Percentiles rank a stretch among this genome's conserved stretches.
Conservation (phyloP, 495 filamentous ascomycete genomes). For the Talaromyces proteolyticus region DNA sequence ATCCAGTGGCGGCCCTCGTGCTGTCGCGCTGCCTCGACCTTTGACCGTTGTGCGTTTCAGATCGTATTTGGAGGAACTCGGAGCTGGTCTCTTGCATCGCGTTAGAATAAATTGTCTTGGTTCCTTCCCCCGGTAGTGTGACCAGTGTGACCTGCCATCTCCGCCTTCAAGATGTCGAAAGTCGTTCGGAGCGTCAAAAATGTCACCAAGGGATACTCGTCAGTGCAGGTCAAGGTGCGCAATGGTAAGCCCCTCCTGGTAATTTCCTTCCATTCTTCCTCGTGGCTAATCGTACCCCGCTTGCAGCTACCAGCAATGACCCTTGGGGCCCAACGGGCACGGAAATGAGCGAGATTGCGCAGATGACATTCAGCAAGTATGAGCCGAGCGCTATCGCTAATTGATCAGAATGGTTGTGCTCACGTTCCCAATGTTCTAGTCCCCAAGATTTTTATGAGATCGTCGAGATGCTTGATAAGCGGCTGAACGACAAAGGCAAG, state of each 20-base stretch:
- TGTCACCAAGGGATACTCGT: slow-evolving; percentile 98
- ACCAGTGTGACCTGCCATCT: background rate
- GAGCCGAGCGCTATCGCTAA: slow-evolving; percentile 18
- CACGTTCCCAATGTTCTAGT: slow-evolving; percentile 38
- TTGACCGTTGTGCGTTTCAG: slow-evolving; percentile 15
- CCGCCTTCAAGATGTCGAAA: slow-evolving; percentile 60
- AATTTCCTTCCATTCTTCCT: background rate
- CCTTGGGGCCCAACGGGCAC: slow-evolving; percentile 98
- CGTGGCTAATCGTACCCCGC: slow-evolving; percentile 9
- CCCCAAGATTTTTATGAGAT: slow-evolving; percentile 99
- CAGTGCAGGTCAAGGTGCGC: slow-evolving; percentile 96
- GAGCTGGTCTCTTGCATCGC: slow-evolving; percentile 20
- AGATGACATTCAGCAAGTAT: slow-evolving; percentile 95
- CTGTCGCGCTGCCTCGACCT: background rate
- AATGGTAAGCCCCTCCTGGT: slow-evolving; percentile 95
- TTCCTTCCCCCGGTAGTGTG: slow-evolving; percentile 9
- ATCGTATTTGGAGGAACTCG: slow-evolving; percentile 11
- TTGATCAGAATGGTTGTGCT: background rate
- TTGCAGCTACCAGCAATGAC: slow-evolving; percentile 92
- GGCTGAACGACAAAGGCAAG: slow-evolving; percentile 98
- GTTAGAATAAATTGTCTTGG: slow-evolving; percentile 12
- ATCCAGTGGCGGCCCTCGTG: too few relatives aligned
- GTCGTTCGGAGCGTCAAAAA: slow-evolving; percentile 98
- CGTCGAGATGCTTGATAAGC: slow-evolving; percentile 99
- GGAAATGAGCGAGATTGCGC: slow-evolving; percentile 98